A percentile compares a stretch with the other conserved stretches of the same genome.
Conservation (phyloP, 805 yeast species). For the Wickerhamomyces hampshirensis region DNA sequence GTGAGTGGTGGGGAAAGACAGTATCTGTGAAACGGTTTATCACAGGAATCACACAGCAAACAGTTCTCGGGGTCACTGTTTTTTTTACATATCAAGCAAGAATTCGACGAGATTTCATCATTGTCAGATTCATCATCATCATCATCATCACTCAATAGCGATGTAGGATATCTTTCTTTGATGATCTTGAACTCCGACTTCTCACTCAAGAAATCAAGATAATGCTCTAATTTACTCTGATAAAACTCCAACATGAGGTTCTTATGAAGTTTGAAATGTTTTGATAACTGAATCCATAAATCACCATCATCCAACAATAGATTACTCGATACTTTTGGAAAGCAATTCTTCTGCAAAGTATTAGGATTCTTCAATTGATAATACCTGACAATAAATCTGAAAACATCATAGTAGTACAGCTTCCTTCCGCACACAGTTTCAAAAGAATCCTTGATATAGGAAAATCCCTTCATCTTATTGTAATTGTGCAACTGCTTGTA, state of each 20-base stretch:
- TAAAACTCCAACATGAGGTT: slow-evolving; percentile 21
- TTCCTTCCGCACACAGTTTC: slow-evolving; percentile 10
- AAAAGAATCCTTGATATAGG: slow-evolving; percentile 10
- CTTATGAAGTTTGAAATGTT: slow-evolving; percentile 10
- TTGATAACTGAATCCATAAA: slow-evolving; percentile 26
- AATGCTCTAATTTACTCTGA: slow-evolving; percentile 22
- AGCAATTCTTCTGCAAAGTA: neutral
- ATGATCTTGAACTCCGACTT: slow-evolving; percentile 21
- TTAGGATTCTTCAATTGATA: slow-evolving; percentile 11
- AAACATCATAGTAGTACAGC: slow-evolving; percentile 35
- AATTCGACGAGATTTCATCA: slow-evolving; percentile 28
- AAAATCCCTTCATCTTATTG: slow-evolving; percentile 36
- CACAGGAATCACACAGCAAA: slow-evolving; percentile 71
- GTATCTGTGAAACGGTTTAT: slow-evolving; percentile 57
- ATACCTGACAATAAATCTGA: slow-evolving; percentile 29
- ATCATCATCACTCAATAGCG: slow-evolving; percentile 25
- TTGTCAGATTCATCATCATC: slow-evolving; percentile 21
- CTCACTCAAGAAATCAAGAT: slow-evolving; percentile 29
- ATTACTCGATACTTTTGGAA: slow-evolving; percentile 10
- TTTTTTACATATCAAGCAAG: slow-evolving; percentile 45
- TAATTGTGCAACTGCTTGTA: slow-evolving; percentile 56
- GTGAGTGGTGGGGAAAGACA: slow-evolving; percentile 60
- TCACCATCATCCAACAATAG: slow-evolving; percentile 12
- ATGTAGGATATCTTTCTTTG: slow-evolving; percentile 27
- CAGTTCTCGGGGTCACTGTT: slow-evolving; percentile 42